A percentile compares a stretch with the other conserved stretches of the same genome.
Evolutionary conservation across 805 yeast genomes (phyloP).

Genomic region (Kazachstania kunashirensis): DNA sequence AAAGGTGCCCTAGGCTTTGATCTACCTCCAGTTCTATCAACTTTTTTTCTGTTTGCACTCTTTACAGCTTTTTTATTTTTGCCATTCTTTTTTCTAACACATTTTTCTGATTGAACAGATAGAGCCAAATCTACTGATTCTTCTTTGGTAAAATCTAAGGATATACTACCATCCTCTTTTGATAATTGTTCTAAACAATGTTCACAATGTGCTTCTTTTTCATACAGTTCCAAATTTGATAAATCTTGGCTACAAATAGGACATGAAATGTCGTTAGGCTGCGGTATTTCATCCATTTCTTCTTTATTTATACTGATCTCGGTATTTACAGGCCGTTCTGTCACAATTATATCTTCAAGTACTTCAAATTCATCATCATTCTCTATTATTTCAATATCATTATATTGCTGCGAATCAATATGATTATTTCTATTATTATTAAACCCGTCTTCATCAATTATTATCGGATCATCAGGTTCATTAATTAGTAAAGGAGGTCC

Average conservation of each 20-base stretch:
- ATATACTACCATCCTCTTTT: too few relatives aligned
- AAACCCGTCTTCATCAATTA: conserved; percentile 7
- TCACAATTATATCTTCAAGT: not conserved
- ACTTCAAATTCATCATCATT: not conserved
- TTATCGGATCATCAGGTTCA: conserved; percentile 8
- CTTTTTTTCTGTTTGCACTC: too few relatives aligned
- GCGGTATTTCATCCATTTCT: not conserved
- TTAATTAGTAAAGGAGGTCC: conserved; percentile 10
- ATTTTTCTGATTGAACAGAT: too few relatives aligned
- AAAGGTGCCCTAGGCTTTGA: conserved; percentile 27
- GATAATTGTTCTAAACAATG: conserved; percentile 34
- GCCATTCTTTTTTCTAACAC: too few relatives aligned
- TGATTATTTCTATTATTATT: not conserved
- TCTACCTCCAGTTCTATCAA: too few relatives aligned
- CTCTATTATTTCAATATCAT: conserved; percentile 1
- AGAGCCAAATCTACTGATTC: too few relatives aligned
- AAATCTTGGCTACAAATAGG: conserved; percentile 43
- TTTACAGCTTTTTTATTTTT: not conserved
- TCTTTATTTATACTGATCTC: not conserved
- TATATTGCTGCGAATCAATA: not conserved
- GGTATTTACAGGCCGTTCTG: not conserved
- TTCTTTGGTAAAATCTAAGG: too few relatives aligned
- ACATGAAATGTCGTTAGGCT: conserved; percentile 29
- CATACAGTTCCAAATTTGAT: conserved; percentile 32
- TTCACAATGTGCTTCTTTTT: conserved; percentile 47